Conservation (phyloP, 345 rosid genomes). For the Salix arbutifolia region DNA sequence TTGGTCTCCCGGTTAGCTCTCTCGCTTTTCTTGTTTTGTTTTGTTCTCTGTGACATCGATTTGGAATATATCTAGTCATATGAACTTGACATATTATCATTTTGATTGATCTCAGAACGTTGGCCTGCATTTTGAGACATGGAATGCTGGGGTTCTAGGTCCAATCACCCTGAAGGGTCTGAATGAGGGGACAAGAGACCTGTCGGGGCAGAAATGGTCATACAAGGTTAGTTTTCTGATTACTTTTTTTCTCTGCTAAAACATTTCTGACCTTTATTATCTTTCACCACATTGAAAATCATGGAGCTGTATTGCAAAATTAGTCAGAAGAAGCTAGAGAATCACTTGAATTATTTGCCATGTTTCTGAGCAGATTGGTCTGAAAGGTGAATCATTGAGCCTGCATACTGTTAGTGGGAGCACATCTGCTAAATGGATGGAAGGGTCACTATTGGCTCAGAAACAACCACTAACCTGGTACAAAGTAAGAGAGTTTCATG, state of each 20-base stretch:
- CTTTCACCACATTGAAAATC: too few species aligned
- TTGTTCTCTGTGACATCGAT: not conserved
- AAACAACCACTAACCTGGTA: constrained; percentile 32
- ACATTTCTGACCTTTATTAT: too few species aligned
- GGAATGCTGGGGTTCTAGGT: constrained; percentile 32
- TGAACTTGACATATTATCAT: not conserved
- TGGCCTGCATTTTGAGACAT: constrained; percentile 28
- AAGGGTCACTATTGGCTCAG: constrained; percentile 14
- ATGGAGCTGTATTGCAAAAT: too few species aligned
- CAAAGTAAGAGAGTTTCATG: constrained; percentile 18
- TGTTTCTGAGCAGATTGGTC: constrained; percentile 26
- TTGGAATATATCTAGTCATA: not conserved
- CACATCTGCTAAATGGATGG: constrained; percentile 29
- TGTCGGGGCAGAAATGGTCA: constrained; percentile 29
- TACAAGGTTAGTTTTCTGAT: constrained; percentile 22
- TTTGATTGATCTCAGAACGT: constrained; percentile 20
- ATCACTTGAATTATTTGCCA: not conserved
- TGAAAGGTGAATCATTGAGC: constrained; percentile 25
- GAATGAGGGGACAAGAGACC: constrained; percentile 24
- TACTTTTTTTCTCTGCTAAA: not conserved
- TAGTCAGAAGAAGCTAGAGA: not conserved
- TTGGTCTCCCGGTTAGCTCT: constrained; percentile 36
- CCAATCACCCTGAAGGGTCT: constrained; percentile 26
- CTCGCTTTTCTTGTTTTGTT: not conserved
- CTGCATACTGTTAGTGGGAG: constrained; percentile 26